Evolutionary conservation across 1,139 yeast species (phyloP).

Genomic region (Blastobotrys niveus): DNA sequence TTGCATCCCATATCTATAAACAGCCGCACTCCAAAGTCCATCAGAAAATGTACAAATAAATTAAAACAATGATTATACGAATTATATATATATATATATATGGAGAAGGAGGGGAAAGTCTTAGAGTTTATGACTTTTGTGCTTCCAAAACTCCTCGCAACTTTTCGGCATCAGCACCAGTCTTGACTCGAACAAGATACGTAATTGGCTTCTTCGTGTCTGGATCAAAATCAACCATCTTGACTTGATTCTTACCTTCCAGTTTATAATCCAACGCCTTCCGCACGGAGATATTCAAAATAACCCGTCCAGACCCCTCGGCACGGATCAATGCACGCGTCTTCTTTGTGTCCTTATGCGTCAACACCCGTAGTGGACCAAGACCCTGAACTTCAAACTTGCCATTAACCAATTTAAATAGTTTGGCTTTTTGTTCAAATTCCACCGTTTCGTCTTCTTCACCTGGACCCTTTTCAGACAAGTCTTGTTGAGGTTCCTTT

Average conservation of each 20-base stretch:
- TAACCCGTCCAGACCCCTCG: conserved; percentile 80
- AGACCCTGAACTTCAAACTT: conserved; percentile 49
- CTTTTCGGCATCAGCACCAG: conserved; percentile 60
- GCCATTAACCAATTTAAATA: conserved; percentile 48
- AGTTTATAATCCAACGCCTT: conserved; percentile 46
- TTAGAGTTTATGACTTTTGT: conserved; percentile 7
- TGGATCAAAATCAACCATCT: conserved; percentile 51
- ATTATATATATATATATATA: neutral
- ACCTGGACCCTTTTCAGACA: conserved; percentile 56
- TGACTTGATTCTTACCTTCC: conserved; percentile 38
- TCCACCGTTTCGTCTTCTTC: conserved; percentile 73
- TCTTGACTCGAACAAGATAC: conserved; percentile 67
- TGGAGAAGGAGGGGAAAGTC: no score
- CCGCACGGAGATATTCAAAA: conserved; percentile 59
- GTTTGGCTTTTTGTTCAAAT: conserved; percentile 65
- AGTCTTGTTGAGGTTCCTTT: conserved; percentile 22
- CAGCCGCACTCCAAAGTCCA: no score
- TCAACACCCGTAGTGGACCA: conserved; percentile 74
- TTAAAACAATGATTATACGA: neutral
- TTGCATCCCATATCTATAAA: no score
- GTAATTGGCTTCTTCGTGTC: conserved; percentile 48
- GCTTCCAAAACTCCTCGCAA: conserved; percentile 50
- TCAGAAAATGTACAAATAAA: neutral
- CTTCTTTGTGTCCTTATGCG: conserved; percentile 52
- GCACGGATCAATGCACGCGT: conserved; percentile 74